Conservation (phyloP, 2,329 filamentous ascomycete genomes). For the Diplocarpon mali region DNA sequence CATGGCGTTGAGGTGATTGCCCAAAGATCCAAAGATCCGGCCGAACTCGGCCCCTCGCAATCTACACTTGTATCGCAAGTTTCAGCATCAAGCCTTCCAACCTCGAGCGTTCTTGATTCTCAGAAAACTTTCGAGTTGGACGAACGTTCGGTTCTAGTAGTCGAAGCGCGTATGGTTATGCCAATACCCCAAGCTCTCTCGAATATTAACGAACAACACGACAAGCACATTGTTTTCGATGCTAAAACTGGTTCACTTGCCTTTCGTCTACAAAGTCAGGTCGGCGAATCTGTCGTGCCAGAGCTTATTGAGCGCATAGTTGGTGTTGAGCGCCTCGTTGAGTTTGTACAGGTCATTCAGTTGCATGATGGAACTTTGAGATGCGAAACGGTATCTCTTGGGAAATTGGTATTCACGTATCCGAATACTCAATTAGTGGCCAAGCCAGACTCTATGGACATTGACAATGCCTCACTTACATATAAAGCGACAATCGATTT, state of each 20-base stretch:
- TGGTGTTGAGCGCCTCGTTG: slow-evolving; percentile 59
- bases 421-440: slow-evolving; percentile 24
- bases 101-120: neutral
- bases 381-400: slow-evolving; percentile 49
- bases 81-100: neutral
- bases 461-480: slow-evolving; percentile 8
- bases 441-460: slow-evolving; percentile 12
- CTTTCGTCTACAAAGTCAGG: slow-evolving; percentile 22
- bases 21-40: neutral
- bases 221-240: slow-evolving; percentile 26
- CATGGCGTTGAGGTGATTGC: slow-evolving; percentile 24
- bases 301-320: slow-evolving; percentile 27
- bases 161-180: slow-evolving; percentile 24
- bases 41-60: neutral
- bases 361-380: slow-evolving; percentile 42
- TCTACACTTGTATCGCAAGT: neutral
- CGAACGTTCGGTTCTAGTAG: slow-evolving; percentile 23
- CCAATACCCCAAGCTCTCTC: slow-evolving; percentile 17
- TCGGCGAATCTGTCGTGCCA: slow-evolving; percentile 24
- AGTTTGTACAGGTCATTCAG: slow-evolving; percentile 56
- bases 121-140: neutral
- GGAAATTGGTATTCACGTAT: slow-evolving; percentile 60
- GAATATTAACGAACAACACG: slow-evolving; percentile 23
- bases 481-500: slow-evolving; percentile 51
- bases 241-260: slow-evolving; percentile 22